Base-by-base conservation (phyloP, 2,329 filamentous ascomycete species). In the Hortaea sp. region DNA sequence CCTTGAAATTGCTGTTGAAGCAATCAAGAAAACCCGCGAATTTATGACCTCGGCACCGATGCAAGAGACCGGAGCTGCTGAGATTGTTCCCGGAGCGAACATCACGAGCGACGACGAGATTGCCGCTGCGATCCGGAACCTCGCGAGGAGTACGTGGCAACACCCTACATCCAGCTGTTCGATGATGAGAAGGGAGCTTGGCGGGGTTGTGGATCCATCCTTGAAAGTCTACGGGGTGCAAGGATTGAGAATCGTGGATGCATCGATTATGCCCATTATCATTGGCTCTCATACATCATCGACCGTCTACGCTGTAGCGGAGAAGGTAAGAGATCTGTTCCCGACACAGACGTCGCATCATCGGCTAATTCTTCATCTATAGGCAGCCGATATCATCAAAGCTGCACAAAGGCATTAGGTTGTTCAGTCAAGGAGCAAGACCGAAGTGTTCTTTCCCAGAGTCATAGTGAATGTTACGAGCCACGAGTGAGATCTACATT, bases 191-290 rank as follows among this genome's bases (percentile, higher is more conserved):
- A 51, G 45, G n/a, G 61, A 61, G 41, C 20, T 45, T 41, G 35
- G 51, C 43, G 39, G 52, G n/a, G 64, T 67, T 2, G 65, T 70
- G 5, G 63, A 66, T 48, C 53, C 53, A 5, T 48, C 56, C 12
- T 53, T 68, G 37, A 57, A 52, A 28, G 63, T 69, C 0, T 63
- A 69, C 41, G 66, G 65, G 1, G 59, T 65, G 1, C 47, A 57
- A 32, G 55, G 56, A 1, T 47, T 69, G 39, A 57, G 66, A 13
- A 62, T 67, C 3, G 57, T 66, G 7, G 66, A 69, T 58, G 57
- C 57, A 5, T 54, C 53, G 45, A 52, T 62, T 12, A 52, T 61
- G 42, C 57, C 57, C 4, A 47, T 58, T 39, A 53, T 57, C 35
- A 42, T 57, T 32, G 48, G 47, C 12, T 54, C 53, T 11, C 57